Evolutionary conservation across 768 basidiomycete genomes (phyloP).

Genomic region (Obba rivulosa): DNA sequence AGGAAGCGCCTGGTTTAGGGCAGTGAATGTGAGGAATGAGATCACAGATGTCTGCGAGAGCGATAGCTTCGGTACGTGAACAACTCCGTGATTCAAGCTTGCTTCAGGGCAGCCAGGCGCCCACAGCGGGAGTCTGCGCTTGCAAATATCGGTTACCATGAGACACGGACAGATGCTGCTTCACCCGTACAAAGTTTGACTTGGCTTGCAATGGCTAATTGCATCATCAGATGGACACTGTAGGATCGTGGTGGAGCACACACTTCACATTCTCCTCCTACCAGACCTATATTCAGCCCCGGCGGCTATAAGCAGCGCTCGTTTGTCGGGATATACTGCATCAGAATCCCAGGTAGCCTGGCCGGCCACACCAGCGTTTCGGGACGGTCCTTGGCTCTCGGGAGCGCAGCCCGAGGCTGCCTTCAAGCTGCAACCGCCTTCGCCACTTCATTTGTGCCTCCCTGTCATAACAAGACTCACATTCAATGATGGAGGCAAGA

Average conservation of each 20-base stretch:
- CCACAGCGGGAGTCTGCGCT: background rate
- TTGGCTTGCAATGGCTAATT: background rate
- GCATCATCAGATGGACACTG: slow-evolving; percentile 57
- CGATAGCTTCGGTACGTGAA: slow-evolving; percentile 66
- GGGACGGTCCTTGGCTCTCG: too few relatives aligned
- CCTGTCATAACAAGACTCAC: slow-evolving; percentile 66
- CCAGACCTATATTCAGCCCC: slow-evolving; percentile 56
- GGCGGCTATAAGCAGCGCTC: slow-evolving; percentile 2
- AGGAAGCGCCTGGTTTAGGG: slow-evolving; percentile 51
- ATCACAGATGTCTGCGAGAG: slow-evolving; percentile 71
- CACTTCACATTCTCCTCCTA: slow-evolving; percentile 68
- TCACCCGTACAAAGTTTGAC: background rate
- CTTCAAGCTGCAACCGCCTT: slow-evolving; percentile 37
- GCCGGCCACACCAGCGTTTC: slow-evolving; percentile 1
- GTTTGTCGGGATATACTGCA: background rate
- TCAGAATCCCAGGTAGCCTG: slow-evolving; percentile 3
- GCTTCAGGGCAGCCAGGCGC: background rate
- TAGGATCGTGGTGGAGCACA: slow-evolving; percentile 74
- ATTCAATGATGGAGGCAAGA: slow-evolving; percentile 79
- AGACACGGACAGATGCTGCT: background rate
- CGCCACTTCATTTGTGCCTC: slow-evolving; percentile 70
- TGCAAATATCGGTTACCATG: background rate
- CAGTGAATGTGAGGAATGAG: slow-evolving; percentile 68
- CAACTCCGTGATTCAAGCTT: slow-evolving; percentile 3
- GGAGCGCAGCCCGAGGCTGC: too few relatives aligned